Percentiles rank a stretch among this genome's conserved stretches.
Evolutionary conservation across 192 early-diverging fungal species (phyloP).

Genomic region (Geranomyces variabilis): DNA sequence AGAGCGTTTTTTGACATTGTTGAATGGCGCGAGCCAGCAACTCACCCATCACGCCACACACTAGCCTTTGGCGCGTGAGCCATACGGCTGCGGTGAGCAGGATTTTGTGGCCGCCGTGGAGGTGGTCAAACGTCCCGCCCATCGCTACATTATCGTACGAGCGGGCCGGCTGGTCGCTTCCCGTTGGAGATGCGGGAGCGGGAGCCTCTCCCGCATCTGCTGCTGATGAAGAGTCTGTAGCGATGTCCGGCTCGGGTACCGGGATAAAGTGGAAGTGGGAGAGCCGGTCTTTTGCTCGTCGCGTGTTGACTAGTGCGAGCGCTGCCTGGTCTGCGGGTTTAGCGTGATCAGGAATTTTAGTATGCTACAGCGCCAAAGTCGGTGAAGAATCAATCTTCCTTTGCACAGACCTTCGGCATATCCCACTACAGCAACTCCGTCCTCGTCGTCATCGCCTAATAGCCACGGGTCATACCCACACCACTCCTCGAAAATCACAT

Average conservation of each 20-base stretch:
- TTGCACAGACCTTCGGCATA: constrained; percentile 38
- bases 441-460: constrained; percentile 22
- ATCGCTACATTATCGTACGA: constrained; percentile 64
- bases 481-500: constrained; percentile 60
- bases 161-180: background rate
- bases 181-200: background rate
- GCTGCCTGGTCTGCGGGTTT: constrained; percentile 21
- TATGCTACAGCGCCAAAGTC: no score
- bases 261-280: constrained; percentile 10
- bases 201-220: background rate
- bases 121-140: constrained; percentile 97
- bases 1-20: no score
- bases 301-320: constrained; percentile 23
- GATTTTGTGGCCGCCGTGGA: constrained; percentile 95
- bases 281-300: constrained; percentile 22
- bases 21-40: no score
- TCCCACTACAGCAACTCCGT: constrained; percentile 48
- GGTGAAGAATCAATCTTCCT: no score
- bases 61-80: constrained; percentile 61
- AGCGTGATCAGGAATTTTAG: no score
- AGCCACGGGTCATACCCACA: constrained; percentile 63
- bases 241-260: background rate
- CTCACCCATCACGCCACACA: constrained; percentile 78
- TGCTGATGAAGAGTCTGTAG: background rate
- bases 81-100: constrained; percentile 80